These are phyloP conservation scores for Diutina rugosa DNA, from an alignment of 1,139 yeast genomes.

Conservation along the genomic window DNA sequence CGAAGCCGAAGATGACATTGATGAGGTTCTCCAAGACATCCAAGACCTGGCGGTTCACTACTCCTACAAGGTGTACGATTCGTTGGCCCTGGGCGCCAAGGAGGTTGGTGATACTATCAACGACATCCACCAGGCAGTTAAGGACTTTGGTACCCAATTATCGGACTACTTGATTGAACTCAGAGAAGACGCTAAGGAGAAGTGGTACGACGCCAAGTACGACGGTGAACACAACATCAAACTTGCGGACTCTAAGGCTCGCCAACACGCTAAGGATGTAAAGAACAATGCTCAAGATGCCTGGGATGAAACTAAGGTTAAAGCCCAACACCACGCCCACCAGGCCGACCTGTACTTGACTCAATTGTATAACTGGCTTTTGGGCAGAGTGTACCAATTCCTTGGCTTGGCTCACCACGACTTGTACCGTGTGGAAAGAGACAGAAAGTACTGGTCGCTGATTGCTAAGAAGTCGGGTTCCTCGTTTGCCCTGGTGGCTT, in stretches of 20 bases:
- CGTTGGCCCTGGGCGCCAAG: constrained; percentile 6
- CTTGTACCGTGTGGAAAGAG: background rate
- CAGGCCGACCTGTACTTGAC: background rate
- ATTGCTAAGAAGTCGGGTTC: background rate
- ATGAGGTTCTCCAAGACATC: constrained; percentile 12
- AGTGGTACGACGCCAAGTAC: background rate
- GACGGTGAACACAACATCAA: constrained; percentile 5
- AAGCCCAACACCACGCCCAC: background rate
- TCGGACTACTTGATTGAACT: background rate
- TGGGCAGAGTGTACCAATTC: background rate
- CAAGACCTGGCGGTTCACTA: constrained; percentile 13
- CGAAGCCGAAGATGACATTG: constrained; percentile 10
- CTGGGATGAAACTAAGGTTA: background rate
- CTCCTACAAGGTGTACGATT: constrained; percentile 8
- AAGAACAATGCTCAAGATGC: background rate
- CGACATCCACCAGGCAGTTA: constrained; percentile 10
- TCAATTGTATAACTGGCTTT: background rate
- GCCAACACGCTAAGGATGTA: constrained; percentile 5
- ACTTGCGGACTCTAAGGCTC: constrained; percentile 4
- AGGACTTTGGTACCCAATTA: constrained; percentile 4
- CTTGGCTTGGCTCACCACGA: background rate
- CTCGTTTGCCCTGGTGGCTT: constrained; percentile 1
- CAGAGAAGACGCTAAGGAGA: background rate
- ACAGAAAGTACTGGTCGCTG: background rate
- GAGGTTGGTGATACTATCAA: constrained; percentile 8